Conservation (phyloP, 1,284 basidiomycete species). For the Coriolopsis trogii region DNA sequence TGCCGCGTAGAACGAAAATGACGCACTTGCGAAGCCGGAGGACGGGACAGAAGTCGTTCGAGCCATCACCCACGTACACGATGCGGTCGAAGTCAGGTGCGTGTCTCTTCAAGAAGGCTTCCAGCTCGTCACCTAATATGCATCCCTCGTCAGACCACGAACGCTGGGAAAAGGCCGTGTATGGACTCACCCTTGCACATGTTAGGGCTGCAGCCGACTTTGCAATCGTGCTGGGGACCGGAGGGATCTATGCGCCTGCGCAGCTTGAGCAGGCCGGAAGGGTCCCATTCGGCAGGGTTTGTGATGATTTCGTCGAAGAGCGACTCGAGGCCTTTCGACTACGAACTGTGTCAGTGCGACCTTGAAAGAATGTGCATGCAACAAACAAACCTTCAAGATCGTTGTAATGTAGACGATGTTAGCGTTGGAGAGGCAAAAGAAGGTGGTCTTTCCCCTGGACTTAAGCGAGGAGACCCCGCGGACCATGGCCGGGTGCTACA, state of each 20-base stretch:
- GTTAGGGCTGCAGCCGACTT: constrained; percentile 90
- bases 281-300: constrained; percentile 88
- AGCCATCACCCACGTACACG: constrained; percentile 93
- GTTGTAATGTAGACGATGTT: constrained; percentile 93
- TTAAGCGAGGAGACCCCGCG: constrained; percentile 85
- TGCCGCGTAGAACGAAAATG: background rate
- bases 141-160: background rate
- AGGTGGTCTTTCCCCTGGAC: constrained; percentile 68
- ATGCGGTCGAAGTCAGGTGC: constrained; percentile 78
- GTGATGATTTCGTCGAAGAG: constrained; percentile 90
- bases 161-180: background rate
- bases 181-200: constrained; percentile 89
- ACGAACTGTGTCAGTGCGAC: constrained; percentile 3
- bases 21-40: constrained; percentile 76
- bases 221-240: constrained; percentile 84
- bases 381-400: constrained; percentile 70
- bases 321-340: constrained; percentile 75
- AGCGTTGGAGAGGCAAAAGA: constrained; percentile 93
- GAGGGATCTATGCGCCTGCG: constrained; percentile 75
- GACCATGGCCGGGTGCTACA: constrained; percentile 94
- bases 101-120: constrained; percentile 76
- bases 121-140: constrained; percentile 83
- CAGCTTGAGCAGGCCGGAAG: constrained; percentile 77
- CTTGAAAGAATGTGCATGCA: background rate
- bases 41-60: constrained; percentile 95